Conservation (phyloP, 73 alveolate species). For the Paramecium octaurelia region DNA sequence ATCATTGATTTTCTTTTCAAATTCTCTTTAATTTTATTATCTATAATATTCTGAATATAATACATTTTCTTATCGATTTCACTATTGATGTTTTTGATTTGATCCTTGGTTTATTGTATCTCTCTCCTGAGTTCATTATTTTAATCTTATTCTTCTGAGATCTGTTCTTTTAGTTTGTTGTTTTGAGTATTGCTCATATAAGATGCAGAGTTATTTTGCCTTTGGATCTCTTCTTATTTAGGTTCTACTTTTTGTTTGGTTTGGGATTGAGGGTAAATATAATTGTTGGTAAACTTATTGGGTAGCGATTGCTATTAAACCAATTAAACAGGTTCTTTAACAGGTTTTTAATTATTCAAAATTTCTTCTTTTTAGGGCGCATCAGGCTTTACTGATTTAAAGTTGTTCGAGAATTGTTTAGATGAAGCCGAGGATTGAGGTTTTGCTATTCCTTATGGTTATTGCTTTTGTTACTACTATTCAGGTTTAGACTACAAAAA, state of each 20-base stretch:
- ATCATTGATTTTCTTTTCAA: conserved; percentile 31
- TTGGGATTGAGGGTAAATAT: not conserved
- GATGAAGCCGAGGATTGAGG: not conserved
- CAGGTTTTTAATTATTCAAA: conserved; percentile 1
- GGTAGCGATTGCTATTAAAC: not conserved
- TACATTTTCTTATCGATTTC: conserved; percentile 38
- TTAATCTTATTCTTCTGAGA: not conserved
- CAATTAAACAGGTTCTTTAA: not conserved
- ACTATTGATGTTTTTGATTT: not conserved
- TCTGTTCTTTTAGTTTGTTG: not conserved
- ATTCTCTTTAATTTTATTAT: not conserved
- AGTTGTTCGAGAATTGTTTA: not conserved
- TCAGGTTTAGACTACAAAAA: not conserved
- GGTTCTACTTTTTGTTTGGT: not conserved
- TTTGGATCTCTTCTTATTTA: not conserved
- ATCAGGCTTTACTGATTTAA: not conserved
- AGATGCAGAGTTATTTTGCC: not conserved
- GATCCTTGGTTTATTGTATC: not conserved
- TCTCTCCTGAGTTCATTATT: not conserved
- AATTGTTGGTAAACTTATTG: not conserved
- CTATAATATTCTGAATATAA: not conserved
- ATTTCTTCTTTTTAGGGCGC: not conserved
- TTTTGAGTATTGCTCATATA: not conserved
- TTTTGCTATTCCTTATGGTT: not conserved
- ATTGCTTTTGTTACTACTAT: not conserved